phyloP scores from a whole-genome alignment of 306 rosid genomes.

The Alnus rubra region DNA sequence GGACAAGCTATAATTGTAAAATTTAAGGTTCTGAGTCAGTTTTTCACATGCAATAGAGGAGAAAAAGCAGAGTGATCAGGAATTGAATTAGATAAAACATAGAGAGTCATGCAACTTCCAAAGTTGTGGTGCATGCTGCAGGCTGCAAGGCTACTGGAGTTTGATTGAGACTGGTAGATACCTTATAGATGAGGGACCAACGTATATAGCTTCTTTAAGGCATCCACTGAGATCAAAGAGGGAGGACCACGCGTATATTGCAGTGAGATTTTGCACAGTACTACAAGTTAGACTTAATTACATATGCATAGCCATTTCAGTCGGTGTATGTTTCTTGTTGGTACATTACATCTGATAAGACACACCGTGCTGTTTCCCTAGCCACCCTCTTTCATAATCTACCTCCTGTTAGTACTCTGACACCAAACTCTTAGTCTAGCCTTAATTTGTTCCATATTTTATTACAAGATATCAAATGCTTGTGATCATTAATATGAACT shows the following conservation, averaged over 20 bases:
- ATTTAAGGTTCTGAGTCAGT: neutral
- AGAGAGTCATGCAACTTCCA: constrained; percentile 17
- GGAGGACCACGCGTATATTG: constrained; percentile 51
- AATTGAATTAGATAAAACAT: constrained; percentile 29
- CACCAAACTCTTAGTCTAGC: neutral
- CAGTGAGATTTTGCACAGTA: constrained; percentile 69
- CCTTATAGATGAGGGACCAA: constrained; percentile 77
- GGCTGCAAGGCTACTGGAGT: constrained; percentile 12
- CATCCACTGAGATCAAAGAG: constrained; percentile 49
- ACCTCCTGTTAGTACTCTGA: neutral
- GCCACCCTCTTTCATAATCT: neutral
- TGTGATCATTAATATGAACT: no score
- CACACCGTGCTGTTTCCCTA: neutral
- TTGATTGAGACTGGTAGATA: constrained; percentile 32
- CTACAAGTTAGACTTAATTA: constrained; percentile 32
- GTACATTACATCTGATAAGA: neutral
- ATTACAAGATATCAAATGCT: no score
- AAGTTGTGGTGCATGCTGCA: constrained; percentile 40
- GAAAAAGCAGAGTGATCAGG: neutral
- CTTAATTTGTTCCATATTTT: neutral
- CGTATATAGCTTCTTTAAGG: constrained; percentile 54
- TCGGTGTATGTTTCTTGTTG: neutral
- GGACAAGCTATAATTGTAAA: neutral
- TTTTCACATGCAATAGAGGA: neutral
- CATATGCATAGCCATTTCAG: neutral